A percentile compares a stretch with the other conserved stretches of the same genome.
phyloP scores from a whole-genome alignment of 2,329 filamentous ascomycete genomes.

The Esteya vermicola region DNA sequence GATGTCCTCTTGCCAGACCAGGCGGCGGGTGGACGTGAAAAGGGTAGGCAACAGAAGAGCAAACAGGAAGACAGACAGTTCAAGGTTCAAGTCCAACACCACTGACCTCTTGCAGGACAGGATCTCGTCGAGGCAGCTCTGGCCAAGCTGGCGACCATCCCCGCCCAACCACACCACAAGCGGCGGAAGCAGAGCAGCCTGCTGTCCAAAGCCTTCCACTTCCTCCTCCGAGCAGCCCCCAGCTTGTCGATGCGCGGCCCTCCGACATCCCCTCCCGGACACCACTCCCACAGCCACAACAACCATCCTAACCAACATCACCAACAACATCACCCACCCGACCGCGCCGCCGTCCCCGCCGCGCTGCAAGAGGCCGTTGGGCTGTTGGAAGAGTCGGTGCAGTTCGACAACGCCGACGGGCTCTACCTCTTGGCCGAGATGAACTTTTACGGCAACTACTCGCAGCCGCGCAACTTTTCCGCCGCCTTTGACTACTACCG shows the following conservation, averaged over 20 bases:
- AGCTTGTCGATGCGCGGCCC: constrained; percentile 33
- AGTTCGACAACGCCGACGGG: constrained; percentile 60
- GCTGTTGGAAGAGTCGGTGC: constrained; percentile 36
- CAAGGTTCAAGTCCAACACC: background rate
- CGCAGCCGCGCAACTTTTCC: constrained; percentile 68
- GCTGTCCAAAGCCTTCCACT: constrained; percentile 27
- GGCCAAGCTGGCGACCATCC: constrained; percentile 33
- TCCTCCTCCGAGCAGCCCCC: constrained; percentile 33
- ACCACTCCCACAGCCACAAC: too few species aligned
- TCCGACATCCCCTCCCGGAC: constrained; percentile 15
- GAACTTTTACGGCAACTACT: constrained; percentile 93
- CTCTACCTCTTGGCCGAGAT: constrained; percentile 83
- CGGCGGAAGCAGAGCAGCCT: constrained; percentile 28
- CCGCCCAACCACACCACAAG: constrained; percentile 28
- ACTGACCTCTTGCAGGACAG: constrained; percentile 22
- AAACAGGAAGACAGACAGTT: background rate
- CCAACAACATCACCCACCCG: constrained; percentile 15
- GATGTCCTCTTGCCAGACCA: background rate
- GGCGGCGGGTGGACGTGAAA: background rate
- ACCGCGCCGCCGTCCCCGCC: constrained; percentile 23
- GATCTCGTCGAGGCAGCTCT: constrained; percentile 39
- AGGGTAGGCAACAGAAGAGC: background rate
- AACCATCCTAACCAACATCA: too few species aligned
- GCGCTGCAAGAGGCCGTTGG: constrained; percentile 35
- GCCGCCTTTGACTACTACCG: constrained; percentile 72